A percentile compares a stretch with the other conserved stretches of the same genome.
Conservation (phyloP, 2,329 filamentous ascomycete genomes). For the Setomelanomma holmii region DNA sequence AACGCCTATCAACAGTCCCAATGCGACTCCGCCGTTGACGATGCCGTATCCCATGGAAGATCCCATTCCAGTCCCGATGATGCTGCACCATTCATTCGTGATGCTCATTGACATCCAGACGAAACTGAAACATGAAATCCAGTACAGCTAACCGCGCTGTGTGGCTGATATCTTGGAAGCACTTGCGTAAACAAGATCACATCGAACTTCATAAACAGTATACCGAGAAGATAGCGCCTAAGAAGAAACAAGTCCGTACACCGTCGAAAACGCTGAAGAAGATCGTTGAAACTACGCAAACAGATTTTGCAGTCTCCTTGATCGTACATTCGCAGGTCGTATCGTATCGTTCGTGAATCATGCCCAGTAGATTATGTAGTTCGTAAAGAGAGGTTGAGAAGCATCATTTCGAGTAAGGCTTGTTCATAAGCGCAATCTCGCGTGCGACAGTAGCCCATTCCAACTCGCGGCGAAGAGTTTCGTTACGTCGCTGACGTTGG, state of each 20-base stretch:
- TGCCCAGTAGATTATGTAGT: conserved; percentile 14
- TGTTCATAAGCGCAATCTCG: conserved; percentile 95
- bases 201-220: conserved; percentile 6
- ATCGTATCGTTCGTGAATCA: conserved; percentile 29
- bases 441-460: conserved; percentile 90
- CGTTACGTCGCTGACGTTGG: conserved; percentile 64
- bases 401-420: conserved; percentile 78
- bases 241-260: background rate
- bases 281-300: conserved; percentile 9
- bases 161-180: conserved; percentile 19
- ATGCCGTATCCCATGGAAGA: background rate
- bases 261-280: conserved; percentile 5
- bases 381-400: conserved; percentile 3
- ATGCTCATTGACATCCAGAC: conserved; percentile 6
- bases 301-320: conserved; percentile 15
- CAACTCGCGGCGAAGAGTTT: conserved; percentile 73
- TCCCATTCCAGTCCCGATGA: background rate
- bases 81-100: background rate
- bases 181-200: background rate
- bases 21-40: background rate
- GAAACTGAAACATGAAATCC: conserved; percentile 15
- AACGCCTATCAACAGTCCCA: background rate
- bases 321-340: conserved; percentile 25
- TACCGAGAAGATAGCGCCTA: conserved; percentile 7
- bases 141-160: conserved; percentile 22